Evolutionary conservation across 108 stramenopile species (phyloP).

Genomic region (Schizochytrium sp.): DNA sequence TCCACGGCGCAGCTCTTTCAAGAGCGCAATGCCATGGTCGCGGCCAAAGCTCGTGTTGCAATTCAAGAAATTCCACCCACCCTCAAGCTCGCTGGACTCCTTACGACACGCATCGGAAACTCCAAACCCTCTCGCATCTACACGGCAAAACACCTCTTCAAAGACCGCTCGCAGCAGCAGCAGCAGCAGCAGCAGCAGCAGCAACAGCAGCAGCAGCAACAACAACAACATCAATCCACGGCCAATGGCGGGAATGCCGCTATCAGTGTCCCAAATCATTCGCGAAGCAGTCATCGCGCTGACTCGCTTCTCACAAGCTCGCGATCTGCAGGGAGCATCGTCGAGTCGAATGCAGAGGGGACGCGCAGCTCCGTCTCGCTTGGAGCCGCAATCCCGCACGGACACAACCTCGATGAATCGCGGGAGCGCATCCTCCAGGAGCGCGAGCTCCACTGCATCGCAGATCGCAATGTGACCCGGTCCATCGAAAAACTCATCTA

Average conservation of each 20-base stretch:
- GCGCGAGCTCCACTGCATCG: constrained; percentile 16
- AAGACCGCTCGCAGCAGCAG: not conserved
- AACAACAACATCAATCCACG: no score
- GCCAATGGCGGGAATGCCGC: no score
- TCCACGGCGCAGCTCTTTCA: not conserved
- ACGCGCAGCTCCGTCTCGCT: not conserved
- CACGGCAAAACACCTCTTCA: constrained; percentile 6
- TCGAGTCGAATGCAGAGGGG: not conserved
- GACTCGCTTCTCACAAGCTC: not conserved
- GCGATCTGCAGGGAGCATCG: not conserved
- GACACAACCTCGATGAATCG: not conserved
- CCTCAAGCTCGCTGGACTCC: not conserved
- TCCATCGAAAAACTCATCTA: not conserved
- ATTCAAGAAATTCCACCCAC: not conserved
- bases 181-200: not conserved
- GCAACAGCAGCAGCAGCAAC: not conserved
- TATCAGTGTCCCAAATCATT: no score
- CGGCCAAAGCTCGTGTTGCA: not conserved
- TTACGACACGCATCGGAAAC: not conserved
- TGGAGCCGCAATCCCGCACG: not conserved
- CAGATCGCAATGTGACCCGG: not conserved
- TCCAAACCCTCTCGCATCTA: not conserved
- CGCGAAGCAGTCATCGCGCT: no score
- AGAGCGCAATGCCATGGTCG: not conserved
- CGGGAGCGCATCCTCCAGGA: constrained; percentile 9